Evolutionary conservation across 805 yeast genomes (phyloP).

Genomic region (Candida rishiriensis): DNA sequence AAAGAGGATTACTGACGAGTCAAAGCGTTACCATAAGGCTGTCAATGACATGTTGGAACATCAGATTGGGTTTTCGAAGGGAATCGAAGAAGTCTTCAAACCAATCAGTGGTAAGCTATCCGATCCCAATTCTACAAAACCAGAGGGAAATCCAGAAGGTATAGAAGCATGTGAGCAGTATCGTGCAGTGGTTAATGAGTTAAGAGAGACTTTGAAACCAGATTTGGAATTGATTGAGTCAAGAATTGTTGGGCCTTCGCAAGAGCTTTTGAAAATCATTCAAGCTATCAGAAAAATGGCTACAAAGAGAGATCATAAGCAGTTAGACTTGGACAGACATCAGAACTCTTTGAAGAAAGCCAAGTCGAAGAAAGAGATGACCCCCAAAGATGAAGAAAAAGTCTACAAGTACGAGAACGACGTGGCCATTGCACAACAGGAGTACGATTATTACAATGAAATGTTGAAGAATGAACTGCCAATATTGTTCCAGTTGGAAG

Average conservation of each 20-base stretch:
- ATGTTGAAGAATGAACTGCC: constrained; percentile 91
- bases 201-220: constrained; percentile 83
- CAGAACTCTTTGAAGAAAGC: constrained; percentile 63
- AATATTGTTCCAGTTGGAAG: constrained; percentile 78
- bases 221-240: constrained; percentile 90
- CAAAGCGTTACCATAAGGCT: constrained; percentile 84
- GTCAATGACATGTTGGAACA: constrained; percentile 91
- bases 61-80: constrained; percentile 92
- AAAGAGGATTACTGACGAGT: constrained; percentile 82
- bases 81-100: constrained; percentile 92
- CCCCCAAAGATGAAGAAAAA: constrained; percentile 86
- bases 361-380: constrained; percentile 78
- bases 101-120: constrained; percentile 91
- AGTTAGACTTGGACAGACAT: constrained; percentile 87
- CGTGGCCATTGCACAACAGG: constrained; percentile 87
- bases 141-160: constrained; percentile 96
- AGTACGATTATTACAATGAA: constrained; percentile 92
- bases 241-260: constrained; percentile 87
- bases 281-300: constrained; percentile 88
- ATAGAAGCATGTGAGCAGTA: constrained; percentile 92
- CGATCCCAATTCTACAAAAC: constrained; percentile 80
- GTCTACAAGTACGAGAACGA: constrained; percentile 87
- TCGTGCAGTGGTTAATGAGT: constrained; percentile 78
- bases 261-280: constrained; percentile 79
- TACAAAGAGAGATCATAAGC: constrained; percentile 91